Conservation (phyloP, 371 early-diverging fungal genomes). For the Paraphysoderma sedebokerense region DNA sequence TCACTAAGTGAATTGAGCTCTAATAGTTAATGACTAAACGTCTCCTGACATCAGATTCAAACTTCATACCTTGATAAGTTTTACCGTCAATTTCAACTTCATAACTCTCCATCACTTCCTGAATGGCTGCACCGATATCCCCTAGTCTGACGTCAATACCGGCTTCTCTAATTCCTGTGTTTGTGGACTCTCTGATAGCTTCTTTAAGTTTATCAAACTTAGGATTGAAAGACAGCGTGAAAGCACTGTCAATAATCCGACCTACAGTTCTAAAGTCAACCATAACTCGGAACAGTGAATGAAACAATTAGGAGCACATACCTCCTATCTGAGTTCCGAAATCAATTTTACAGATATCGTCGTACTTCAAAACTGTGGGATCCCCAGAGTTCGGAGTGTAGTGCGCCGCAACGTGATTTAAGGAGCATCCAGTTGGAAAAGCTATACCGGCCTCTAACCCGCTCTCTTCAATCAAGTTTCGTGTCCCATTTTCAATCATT, state of each 20-base stretch:
- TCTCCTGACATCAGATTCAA: not conserved
- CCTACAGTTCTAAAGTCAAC: slow-evolving; percentile 20
- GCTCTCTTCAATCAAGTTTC: slow-evolving; percentile 75
- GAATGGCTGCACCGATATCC: slow-evolving; percentile 96
- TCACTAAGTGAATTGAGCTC: slow-evolving; percentile 30
- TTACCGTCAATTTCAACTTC: slow-evolving; percentile 94
- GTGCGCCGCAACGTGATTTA: slow-evolving; percentile 99
- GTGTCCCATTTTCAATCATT: slow-evolving; percentile 88
- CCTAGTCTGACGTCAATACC: slow-evolving; percentile 94
- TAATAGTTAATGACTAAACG: not conserved
- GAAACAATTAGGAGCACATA: slow-evolving; percentile 4
- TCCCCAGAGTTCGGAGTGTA: slow-evolving; percentile 98
- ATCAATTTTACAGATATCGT: slow-evolving; percentile 98
- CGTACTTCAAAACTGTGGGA: slow-evolving; percentile 68
- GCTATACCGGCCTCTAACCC: slow-evolving; percentile 88
- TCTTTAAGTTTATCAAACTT: slow-evolving; percentile 72
- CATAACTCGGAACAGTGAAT: not conserved
- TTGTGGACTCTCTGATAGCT: slow-evolving; percentile 94
- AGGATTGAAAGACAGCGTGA: slow-evolving; percentile 92
- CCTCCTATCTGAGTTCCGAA: slow-evolving; percentile 97
- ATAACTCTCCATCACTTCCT: slow-evolving; percentile 97
- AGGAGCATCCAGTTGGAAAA: slow-evolving; percentile 97
- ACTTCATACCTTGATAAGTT: slow-evolving; percentile 49
- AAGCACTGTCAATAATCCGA: slow-evolving; percentile 96
- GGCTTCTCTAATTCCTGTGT: slow-evolving; percentile 85